A percentile compares a stretch with the other conserved stretches of the same genome.
Conservation (phyloP, 2,329 filamentous ascomycete species). For the Colletotrichum noveboracense region DNA sequence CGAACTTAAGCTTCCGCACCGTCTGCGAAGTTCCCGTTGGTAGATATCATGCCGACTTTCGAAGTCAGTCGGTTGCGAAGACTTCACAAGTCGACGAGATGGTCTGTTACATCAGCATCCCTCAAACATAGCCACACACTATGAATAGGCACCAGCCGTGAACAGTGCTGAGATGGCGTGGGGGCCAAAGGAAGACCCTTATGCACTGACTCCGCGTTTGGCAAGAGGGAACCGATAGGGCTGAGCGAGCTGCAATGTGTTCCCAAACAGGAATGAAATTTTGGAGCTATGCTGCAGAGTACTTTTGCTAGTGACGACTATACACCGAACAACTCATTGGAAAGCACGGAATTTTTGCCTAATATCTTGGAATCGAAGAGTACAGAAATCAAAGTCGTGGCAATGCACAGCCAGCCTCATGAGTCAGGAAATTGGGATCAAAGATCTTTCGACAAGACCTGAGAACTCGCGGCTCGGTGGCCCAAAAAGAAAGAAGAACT, state of each 20-base stretch:
- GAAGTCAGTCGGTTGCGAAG: not conserved
- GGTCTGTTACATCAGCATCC: rapidly evolving
- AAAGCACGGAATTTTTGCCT: rapidly evolving
- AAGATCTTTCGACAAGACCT: not conserved
- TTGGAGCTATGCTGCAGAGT: not conserved
- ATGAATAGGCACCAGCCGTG: not conserved
- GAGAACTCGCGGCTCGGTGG: not conserved
- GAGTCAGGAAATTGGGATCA: not conserved
- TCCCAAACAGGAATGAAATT: not conserved
- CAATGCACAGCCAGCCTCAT: not conserved
- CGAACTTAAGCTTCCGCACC: not conserved
- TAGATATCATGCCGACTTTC: not conserved
- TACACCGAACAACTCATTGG: not conserved
- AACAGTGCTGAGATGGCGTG: not conserved
- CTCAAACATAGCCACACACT: not conserved
- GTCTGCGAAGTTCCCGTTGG: not conserved
- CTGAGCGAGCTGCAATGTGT: not conserved
- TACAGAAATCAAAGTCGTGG: not conserved
- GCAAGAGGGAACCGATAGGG: not conserved
- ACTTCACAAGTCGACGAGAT: not conserved
- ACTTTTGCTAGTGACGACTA: not conserved
- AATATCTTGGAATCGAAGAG: not conserved
- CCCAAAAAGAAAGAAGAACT: not conserved
- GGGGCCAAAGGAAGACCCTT: not conserved
- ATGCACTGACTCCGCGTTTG: not conserved